Conservation (phyloP, 1,284 basidiomycete genomes). For the Rhizoctonia solani region DNA sequence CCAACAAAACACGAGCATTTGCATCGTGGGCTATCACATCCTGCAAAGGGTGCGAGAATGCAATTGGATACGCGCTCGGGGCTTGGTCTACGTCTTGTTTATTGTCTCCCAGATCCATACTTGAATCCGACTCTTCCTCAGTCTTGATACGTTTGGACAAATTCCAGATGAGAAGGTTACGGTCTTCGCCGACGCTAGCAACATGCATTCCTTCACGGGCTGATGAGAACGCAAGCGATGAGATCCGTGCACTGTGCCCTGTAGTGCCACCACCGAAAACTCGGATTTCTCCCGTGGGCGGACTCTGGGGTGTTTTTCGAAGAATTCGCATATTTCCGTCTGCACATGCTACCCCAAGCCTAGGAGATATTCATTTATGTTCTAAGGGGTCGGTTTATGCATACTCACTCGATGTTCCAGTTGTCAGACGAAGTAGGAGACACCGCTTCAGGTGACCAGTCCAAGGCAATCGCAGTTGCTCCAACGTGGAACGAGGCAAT, state of each 20-base stretch:
- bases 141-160: slow-evolving; percentile 54
- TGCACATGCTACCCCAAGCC: slow-evolving; percentile 65
- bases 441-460: slow-evolving; percentile 70
- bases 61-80: slow-evolving; percentile 73
- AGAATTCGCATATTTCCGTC: slow-evolving; percentile 72
- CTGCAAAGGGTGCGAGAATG: slow-evolving; percentile 68
- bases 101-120: background rate
- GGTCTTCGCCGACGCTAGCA: slow-evolving; percentile 79
- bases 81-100: slow-evolving; percentile 32
- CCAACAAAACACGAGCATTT: slow-evolving; percentile 71
- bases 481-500: slow-evolving; percentile 76
- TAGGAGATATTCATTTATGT: slow-evolving; percentile 43
- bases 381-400: background rate
- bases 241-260: slow-evolving; percentile 56
- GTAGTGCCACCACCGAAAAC: slow-evolving; percentile 77
- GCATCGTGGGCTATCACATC: slow-evolving; percentile 70
- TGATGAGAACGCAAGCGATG: slow-evolving; percentile 71
- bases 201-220: slow-evolving; percentile 72
- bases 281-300: slow-evolving; percentile 49
- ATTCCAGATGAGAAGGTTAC: slow-evolving; percentile 82
- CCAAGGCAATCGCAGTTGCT: slow-evolving; percentile 69
- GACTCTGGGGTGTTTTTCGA: slow-evolving; percentile 41
- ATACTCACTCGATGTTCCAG: slow-evolving; percentile 71
- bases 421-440: slow-evolving; percentile 61
- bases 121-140: slow-evolving; percentile 26